Conservation (phyloP, 768 basidiomycete genomes). For the Suillus plorans region DNA sequence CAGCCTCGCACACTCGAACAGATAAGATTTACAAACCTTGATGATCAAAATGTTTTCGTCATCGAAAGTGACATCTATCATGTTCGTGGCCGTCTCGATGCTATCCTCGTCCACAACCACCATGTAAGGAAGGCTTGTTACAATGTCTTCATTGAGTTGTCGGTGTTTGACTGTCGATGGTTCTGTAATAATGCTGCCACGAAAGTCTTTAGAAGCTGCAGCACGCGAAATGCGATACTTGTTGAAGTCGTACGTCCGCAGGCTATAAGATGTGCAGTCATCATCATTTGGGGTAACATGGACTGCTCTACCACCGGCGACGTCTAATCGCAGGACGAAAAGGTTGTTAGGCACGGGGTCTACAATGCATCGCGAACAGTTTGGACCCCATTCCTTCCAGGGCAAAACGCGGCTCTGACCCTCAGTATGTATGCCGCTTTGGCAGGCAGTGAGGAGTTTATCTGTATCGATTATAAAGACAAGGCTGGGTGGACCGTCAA, state of each 20-base stretch:
- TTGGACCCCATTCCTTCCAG: constrained; percentile 1
- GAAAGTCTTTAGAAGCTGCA: not conserved
- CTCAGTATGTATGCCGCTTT: not conserved
- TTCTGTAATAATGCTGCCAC: not conserved
- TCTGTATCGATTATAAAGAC: not conserved
- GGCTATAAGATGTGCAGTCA: not conserved
- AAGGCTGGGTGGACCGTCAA: not conserved
- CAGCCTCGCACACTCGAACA: not conserved
- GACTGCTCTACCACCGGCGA: not conserved
- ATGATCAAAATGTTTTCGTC: not conserved
- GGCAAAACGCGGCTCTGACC: not conserved
- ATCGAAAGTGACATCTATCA: constrained; percentile 3
- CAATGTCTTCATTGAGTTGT: not conserved
- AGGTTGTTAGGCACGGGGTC: not conserved
- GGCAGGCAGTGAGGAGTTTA: not conserved
- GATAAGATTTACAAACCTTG: not conserved
- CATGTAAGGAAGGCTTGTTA: constrained; percentile 1
- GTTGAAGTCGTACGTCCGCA: not conserved
- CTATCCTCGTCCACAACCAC: not conserved
- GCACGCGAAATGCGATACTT: constrained; percentile 1
- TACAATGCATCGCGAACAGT: not conserved
- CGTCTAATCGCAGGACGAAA: not conserved
- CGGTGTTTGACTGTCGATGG: not conserved
- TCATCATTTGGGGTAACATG: not conserved
- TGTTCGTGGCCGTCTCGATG: not conserved